A percentile compares a stretch with the other conserved stretches of the same genome.
Evolutionary conservation across 2,329 filamentous ascomycete genomes (phyloP).

Genomic region (Aspergillus awamori): DNA sequence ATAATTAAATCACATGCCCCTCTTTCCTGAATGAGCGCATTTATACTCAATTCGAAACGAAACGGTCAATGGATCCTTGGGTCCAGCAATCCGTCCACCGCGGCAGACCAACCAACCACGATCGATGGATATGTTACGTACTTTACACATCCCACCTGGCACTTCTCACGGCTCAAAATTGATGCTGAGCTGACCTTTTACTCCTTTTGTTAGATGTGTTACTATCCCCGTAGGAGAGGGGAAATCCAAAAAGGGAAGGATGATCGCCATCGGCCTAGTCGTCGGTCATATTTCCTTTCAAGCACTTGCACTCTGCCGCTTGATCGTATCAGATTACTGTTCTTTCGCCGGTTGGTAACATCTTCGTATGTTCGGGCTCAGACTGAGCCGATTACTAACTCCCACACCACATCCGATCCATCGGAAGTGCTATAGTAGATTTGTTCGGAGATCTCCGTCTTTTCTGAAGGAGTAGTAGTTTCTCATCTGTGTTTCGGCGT

Average conservation of each 20-base stretch:
- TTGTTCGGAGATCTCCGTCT: background rate
- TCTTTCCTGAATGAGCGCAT: background rate
- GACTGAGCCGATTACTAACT: background rate
- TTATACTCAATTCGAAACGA: background rate
- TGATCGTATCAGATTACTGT: background rate
- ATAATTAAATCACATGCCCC: background rate
- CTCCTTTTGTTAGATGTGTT: background rate
- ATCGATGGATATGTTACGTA: background rate
- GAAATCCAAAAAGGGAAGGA: background rate
- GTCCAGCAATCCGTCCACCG: background rate
- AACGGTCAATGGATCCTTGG: conserved; percentile 2
- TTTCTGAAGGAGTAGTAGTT: background rate
- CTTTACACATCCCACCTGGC: background rate
- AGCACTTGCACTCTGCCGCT: background rate
- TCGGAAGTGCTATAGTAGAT: background rate
- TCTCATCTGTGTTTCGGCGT: background rate
- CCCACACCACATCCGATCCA: background rate
- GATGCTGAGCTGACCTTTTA: background rate
- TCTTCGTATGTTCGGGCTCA: background rate
- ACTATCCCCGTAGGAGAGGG: background rate
- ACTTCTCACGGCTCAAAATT: background rate
- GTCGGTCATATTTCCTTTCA: background rate
- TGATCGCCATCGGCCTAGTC: background rate
- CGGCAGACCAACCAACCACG: background rate
- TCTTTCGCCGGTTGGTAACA: background rate